A percentile compares a stretch with the other conserved stretches of the same genome.
Conservation (phyloP, 140 eudicot genomes). For the Senecio squalidus region DNA sequence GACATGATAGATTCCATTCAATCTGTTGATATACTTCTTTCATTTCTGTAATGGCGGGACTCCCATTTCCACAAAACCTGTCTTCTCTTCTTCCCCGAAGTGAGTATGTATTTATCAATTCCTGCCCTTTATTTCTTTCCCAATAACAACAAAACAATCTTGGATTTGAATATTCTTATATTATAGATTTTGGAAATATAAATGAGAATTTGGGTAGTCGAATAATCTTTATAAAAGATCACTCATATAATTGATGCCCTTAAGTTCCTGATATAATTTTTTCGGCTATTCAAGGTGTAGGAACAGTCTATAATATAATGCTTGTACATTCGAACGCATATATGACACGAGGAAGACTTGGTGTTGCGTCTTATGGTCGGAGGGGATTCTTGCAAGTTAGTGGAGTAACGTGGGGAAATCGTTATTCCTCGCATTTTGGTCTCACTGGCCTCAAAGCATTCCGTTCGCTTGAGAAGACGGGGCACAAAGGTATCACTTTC, state of each 20-base stretch:
- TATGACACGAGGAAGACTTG: constrained; percentile 40
- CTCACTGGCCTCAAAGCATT: constrained; percentile 21
- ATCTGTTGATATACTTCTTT: too few species aligned
- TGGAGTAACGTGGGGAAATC: constrained; percentile 23
- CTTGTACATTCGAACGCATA: constrained; percentile 31
- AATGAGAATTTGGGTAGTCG: too few species aligned
- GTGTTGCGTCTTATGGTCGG: constrained; percentile 21
- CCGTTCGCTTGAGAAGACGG: constrained; percentile 25
- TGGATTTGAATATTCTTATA: too few species aligned
- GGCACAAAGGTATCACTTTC: constrained; percentile 50
- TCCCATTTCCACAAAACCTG: too few species aligned
- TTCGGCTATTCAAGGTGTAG: constrained; percentile 24
- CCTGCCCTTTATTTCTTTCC: too few species aligned
- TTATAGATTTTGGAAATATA: too few species aligned
- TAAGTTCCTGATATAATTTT: neutral
- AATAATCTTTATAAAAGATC: too few species aligned
- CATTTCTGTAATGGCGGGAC: too few species aligned
- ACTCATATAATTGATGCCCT: neutral
- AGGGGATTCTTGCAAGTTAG: constrained; percentile 27
- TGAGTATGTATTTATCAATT: too few species aligned
- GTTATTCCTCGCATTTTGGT: constrained; percentile 25
- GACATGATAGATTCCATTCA: too few species aligned
- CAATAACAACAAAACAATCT: too few species aligned
- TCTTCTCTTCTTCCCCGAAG: too few species aligned
- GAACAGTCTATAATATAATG: constrained; percentile 35